Base-by-base conservation (phyloP, 78 protist genomes). In the Cavenderia fasciculata region DNA sequence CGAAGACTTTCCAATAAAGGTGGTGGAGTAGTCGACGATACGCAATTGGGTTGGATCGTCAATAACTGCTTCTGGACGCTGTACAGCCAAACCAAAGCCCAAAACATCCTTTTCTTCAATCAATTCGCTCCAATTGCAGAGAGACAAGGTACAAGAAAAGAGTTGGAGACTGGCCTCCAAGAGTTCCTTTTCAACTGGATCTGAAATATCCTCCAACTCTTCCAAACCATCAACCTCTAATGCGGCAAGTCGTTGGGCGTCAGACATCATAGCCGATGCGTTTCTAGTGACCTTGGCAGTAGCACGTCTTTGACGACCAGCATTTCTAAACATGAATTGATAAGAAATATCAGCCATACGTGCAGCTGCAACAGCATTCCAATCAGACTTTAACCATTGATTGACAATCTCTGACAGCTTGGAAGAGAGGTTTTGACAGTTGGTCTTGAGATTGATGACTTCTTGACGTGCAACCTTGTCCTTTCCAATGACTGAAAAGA, bases 1-100 rank as follows among this genome's bases (percentile, higher is more conserved):
- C 14, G 94, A 65, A 21, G 94, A 88, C 40, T 73, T 70, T 14
- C 85, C 71, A 34, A 88, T 1, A 46, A 77, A 88, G 1, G 94
- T 88, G 0, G 89, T 57, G 5, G 89, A 77, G 36, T 59, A 47
- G 14, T 74, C 94, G 18, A 31, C 36, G 47, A 88, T 76, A 63
- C 94, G 94, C 23, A 88, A 46, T 62, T 88, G 94, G 18, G 94
- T 88, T 46, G 94, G 94, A 33, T 88, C 94, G 40, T 88, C 94
- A 25, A 88, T 44, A 1, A 88, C 94, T 12, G 56, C 16, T 44
- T 88, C 94, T 36, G 94, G 94, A 59, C 94, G 84, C 41, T 73
- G 86, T 40, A 88, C 34, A 4, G 94, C 59, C 6, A 88, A n/a
- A 38, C 94, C 94, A 38, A 88, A 88, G 0, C 94, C 94, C 54